Conservation (phyloP, 495 filamentous ascomycete genomes). For the Lasiosphaeriaceae sp. region DNA sequence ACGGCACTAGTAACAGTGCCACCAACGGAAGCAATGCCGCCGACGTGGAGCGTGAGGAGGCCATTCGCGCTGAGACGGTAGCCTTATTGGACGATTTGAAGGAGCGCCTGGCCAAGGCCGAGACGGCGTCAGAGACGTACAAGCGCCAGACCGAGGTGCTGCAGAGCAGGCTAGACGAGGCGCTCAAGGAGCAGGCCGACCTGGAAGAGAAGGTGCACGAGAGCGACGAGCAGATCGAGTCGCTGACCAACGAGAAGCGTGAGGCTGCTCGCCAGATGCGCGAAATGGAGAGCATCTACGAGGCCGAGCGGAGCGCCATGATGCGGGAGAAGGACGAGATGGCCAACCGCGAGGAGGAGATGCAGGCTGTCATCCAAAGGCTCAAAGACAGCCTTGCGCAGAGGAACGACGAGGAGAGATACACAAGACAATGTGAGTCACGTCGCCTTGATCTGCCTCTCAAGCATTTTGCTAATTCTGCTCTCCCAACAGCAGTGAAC, state of each 20-base stretch:
- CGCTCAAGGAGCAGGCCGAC: constrained; percentile 73
- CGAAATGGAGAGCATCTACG: constrained; percentile 86
- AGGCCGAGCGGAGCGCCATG: constrained; percentile 81
- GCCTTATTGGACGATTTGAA: constrained; percentile 82
- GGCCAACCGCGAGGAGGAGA: constrained; percentile 75
- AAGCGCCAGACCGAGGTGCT: constrained; percentile 80
- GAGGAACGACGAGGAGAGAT: constrained; percentile 63
- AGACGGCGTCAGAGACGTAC: constrained; percentile 72
- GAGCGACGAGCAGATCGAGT: constrained; percentile 73
- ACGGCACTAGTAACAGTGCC: constrained; percentile 36
- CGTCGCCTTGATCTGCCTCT: background rate
- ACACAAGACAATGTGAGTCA: constrained; percentile 67
- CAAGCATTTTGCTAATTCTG: constrained; percentile 8
- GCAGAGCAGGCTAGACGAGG: constrained; percentile 82
- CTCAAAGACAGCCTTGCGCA: constrained; percentile 83
- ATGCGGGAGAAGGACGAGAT: constrained; percentile 89
- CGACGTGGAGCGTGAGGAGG: constrained; percentile 52
- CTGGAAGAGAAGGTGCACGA: constrained; percentile 84
- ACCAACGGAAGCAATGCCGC: constrained; percentile 49
- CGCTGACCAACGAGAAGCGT: constrained; percentile 72
- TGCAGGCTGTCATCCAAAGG: constrained; percentile 82
- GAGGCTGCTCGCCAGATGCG: constrained; percentile 74
- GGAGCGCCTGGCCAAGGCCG: constrained; percentile 73
- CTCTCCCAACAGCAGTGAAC: constrained; percentile 42
- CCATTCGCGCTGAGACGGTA: constrained; percentile 61